These are phyloP conservation scores for Tuber magnatum DNA, from an alignment of 495 filamentous ascomycete species.

Conservation along the genomic window DNA sequence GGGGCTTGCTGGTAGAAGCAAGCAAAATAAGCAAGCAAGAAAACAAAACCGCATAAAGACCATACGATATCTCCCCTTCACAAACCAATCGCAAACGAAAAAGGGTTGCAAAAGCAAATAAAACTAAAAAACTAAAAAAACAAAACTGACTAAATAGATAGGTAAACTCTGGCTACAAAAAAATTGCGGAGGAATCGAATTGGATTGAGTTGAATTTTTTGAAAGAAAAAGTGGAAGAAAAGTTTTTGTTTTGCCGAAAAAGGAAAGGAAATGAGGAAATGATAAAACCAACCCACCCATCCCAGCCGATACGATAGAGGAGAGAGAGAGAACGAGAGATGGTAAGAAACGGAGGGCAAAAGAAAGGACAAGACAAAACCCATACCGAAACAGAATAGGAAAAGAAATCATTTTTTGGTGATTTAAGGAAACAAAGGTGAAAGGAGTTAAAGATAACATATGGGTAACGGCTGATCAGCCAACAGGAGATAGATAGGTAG, in stretches of 20 bases:
- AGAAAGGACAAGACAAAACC: background rate
- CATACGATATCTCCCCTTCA: background rate
- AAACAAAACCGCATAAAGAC: background rate
- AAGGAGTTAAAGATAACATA: conserved; percentile 1
- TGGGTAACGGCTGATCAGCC: background rate
- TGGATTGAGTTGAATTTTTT: background rate
- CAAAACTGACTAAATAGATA: background rate
- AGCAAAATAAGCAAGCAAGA: background rate
- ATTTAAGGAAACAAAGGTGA: background rate
- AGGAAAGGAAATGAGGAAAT: background rate
- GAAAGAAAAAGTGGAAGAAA: background rate
- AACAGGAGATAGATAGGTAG: background rate
- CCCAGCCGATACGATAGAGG: conserved; percentile 1
- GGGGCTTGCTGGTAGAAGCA: background rate
- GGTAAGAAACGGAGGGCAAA: background rate
- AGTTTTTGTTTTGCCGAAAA: background rate
- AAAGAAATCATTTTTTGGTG: background rate
- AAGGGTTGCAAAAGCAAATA: background rate
- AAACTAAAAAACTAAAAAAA: background rate
- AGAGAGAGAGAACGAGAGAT: background rate
- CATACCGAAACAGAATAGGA: conserved; percentile 1
- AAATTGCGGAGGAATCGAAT: background rate
- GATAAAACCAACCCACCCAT: conserved; percentile 6
- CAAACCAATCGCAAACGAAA: background rate
- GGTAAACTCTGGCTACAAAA: conserved; percentile 1